Evolutionary conservation across 2,329 filamentous ascomycete genomes (phyloP).

Genomic region (Penicillium brevicompactum): DNA sequence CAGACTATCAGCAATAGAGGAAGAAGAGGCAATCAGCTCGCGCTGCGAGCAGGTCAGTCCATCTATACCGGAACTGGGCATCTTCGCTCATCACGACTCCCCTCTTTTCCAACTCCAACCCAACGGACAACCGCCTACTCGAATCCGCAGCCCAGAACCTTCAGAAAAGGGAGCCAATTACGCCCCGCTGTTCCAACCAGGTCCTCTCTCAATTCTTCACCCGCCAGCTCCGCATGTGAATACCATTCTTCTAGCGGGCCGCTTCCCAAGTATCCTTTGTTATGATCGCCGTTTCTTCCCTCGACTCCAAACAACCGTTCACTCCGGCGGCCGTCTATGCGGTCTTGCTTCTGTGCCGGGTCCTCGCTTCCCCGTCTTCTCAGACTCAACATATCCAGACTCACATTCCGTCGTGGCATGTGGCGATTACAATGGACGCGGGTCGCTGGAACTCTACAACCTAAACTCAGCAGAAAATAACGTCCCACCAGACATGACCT

Average conservation of each 20-base stretch:
- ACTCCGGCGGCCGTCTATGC: constrained; percentile 80
- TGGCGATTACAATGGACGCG: constrained; percentile 89
- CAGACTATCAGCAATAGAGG: constrained; percentile 47
- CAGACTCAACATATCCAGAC: constrained; percentile 50
- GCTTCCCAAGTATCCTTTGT: constrained; percentile 84
- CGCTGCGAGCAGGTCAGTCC: constrained; percentile 34
- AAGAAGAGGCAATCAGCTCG: constrained; percentile 37
- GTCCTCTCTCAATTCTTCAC: constrained; percentile 80
- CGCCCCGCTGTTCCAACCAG: constrained; percentile 75
- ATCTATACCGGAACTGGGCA: constrained; percentile 30
- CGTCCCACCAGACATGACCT: constrained; percentile 27
- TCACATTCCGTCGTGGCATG: constrained; percentile 73
- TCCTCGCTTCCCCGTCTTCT: constrained; percentile 53
- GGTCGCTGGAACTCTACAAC: constrained; percentile 80
- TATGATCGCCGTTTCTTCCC: constrained; percentile 89
- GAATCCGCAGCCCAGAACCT: constrained; percentile 39
- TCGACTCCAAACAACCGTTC: constrained; percentile 72
- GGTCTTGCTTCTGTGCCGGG: constrained; percentile 67
- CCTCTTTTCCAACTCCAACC: constrained; percentile 35
- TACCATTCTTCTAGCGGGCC: constrained; percentile 84
- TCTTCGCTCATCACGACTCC: constrained; percentile 36
- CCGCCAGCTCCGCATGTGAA: constrained; percentile 66
- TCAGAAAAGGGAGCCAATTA: constrained; percentile 51
- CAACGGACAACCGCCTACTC: constrained; percentile 38
- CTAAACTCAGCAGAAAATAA: constrained; percentile 35